Base-by-base conservation (phyloP, 352 stramenopile species). In the Pythium dissimile region DNA sequence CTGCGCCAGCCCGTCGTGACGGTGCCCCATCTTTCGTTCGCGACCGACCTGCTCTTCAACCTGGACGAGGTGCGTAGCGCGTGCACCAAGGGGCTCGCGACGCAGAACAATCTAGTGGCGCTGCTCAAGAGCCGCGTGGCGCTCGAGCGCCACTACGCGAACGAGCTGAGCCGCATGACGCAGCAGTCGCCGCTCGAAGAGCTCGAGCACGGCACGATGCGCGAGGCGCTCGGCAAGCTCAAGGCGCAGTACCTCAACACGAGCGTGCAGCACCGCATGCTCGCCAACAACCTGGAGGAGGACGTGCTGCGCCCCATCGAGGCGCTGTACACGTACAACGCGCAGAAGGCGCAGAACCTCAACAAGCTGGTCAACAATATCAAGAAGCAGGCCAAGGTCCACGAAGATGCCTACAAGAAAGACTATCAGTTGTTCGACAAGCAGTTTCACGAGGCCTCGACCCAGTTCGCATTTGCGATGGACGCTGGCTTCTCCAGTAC, bases 181-280 rank as follows among this genome's bases (percentile, higher is more conserved):
- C 72, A 79, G 26, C 66, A 71, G 28, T 84, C 77, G 26, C 69
- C 77, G 24, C 54, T 90, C 2, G 77, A 92, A 5, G 76, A 85
- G 30, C 53, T 77, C 18, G 78, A 85, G 35, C 54, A 75, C 20
- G 69, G 77, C 31, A 83, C 72, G 20, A 80, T 81, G 60, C 67
- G 80, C 37, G 69, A 72, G 35, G 82, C 84, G 2, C 71, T 92
- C 32, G 69, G 66, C 4, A 78, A 70, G 47, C 63, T 94, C 46
- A 70, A 71, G 47, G 74, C 77, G 3, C 84, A 92, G 66, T 94
- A 92, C 49, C 49, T 87, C 37, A 92, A 94, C 65, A 87, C 81
- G 32, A 90, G 84, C 31, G 81, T 89, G 43, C 84, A 94, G 63
- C 84, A 94, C 59, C 71, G 76, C 18, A 59, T 73, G 10, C 65